Evolutionary conservation across 176 grass and related monocot species (phyloP).

Genomic region (Tuctoria greenei): DNA sequence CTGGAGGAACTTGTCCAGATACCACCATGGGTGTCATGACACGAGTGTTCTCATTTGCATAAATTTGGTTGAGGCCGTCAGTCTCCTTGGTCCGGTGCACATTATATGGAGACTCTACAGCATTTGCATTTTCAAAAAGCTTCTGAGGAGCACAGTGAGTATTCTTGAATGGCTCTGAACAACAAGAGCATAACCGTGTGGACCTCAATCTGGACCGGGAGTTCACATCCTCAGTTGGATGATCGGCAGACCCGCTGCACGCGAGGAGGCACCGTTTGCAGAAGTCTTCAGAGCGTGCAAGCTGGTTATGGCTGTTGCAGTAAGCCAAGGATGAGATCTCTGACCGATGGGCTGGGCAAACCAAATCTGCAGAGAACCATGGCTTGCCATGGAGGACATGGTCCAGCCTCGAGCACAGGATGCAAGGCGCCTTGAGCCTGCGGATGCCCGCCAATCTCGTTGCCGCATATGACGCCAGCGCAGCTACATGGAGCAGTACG

Average conservation of each 20-base stretch:
- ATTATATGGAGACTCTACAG: constrained; percentile 9
- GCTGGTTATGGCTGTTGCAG: constrained; percentile 57
- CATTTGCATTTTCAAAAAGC: constrained; percentile 4
- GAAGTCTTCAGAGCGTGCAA: constrained; percentile 30
- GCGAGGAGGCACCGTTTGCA: constrained; percentile 50
- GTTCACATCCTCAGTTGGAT: constrained; percentile 13
- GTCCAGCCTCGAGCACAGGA: constrained; percentile 58
- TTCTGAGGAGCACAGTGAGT: background rate
- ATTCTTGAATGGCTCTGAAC: constrained; percentile 42
- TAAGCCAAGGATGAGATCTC: constrained; percentile 66
- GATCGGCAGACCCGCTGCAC: constrained; percentile 4
- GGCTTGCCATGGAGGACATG: constrained; percentile 51
- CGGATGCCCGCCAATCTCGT: constrained; percentile 49
- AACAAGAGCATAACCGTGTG: constrained; percentile 42
- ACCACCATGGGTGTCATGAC: background rate
- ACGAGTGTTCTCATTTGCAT: constrained; percentile 7
- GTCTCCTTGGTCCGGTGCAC: constrained; percentile 11
- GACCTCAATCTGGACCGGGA: background rate
- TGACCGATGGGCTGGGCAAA: constrained; percentile 52
- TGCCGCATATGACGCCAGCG: constrained; percentile 48
- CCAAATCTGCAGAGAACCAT: constrained; percentile 59
- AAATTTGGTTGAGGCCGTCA: constrained; percentile 6
- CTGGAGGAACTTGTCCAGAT: constrained; percentile 29
- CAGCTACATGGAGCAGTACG: constrained; percentile 55
- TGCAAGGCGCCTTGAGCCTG: constrained; percentile 61